A percentile compares a stretch with the other conserved stretches of the same genome.
These are phyloP conservation scores for Barbarea vulgaris DNA, from an alignment of 345 rosid species.

Conservation along the genomic window DNA sequence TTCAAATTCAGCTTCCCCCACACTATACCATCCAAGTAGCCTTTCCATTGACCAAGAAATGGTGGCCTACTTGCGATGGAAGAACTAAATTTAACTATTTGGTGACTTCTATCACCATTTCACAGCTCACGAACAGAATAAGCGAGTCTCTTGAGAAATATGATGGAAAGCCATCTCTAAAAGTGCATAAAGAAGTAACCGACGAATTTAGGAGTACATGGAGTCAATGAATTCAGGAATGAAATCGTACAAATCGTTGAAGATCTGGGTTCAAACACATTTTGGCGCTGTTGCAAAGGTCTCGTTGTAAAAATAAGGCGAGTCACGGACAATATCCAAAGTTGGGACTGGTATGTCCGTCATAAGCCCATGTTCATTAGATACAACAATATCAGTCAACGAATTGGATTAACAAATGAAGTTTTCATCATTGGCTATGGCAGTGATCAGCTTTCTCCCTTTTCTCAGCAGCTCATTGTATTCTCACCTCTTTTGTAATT, in stretches of 20 bases:
- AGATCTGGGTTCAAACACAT: constrained; percentile 41
- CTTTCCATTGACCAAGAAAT: constrained; percentile 22
- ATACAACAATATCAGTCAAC: constrained; percentile 46
- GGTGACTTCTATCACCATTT: constrained; percentile 4
- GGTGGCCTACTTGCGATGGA: constrained; percentile 85
- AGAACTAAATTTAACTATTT: constrained; percentile 31
- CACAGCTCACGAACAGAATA: constrained; percentile 21
- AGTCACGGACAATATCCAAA: constrained; percentile 17
- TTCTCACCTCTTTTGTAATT: neutral
- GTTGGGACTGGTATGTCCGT: constrained; percentile 16
- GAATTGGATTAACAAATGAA: constrained; percentile 31
- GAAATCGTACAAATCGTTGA: constrained; percentile 28
- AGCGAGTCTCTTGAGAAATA: constrained; percentile 19
- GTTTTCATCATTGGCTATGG: neutral
- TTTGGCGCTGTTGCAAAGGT: constrained; percentile 38
- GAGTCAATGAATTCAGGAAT: constrained; percentile 45
- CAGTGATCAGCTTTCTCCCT: neutral
- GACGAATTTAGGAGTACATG: neutral
- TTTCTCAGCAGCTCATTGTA: neutral
- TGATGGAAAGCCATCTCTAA: constrained; percentile 6
- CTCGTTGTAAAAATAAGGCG: constrained; percentile 42
- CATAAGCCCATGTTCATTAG: neutral
- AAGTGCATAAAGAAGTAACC: neutral
- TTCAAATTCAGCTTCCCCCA: constrained; percentile 35
- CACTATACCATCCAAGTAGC: constrained; percentile 30